Base-by-base conservation (phyloP, 164 flowering plant species). In the Nymphaea colorata region DNA sequence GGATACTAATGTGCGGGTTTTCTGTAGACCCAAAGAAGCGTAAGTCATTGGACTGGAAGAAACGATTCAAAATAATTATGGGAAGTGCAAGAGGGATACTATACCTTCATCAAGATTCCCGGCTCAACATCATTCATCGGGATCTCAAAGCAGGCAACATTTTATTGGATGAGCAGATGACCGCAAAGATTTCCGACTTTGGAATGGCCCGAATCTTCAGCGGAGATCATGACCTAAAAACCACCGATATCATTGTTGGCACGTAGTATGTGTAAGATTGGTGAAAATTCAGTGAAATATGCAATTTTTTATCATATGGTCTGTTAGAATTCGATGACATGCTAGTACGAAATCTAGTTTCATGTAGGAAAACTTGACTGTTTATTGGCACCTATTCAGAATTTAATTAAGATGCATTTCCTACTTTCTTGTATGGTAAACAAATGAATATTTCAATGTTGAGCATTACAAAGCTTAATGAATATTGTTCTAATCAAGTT, bases 131-230 rank as follows among this genome's bases (percentile, higher is more conserved):
- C 53, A 66, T 44, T 16, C 68, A 66, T 66, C 44, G 59, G 51
- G 59, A 66, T 43, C 47, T 66, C 61, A 66, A 66, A 44, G 61
- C 61, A 5, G 0, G 61, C 68, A 66, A 66, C 42, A 18, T 51
- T 4, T 66, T 66, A 66, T 15, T 66, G 12, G 68, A 66, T 66
- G 60, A 67, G 43, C 69, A 67, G 11, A 67, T 67, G 69, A 67
- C n/a, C 17, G 68, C 72, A 43, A 70, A 70, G 64, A 72, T 72
- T n/a, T 72, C 75, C 12, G 75, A 72, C 11, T 72, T 72, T 60
- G 75, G 36, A 25, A 25, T 25, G 36, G 75, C 75, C 44, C 68
- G 66, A 66, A 66, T 68, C 3, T 72, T 68, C 15, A 60, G 64
- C 1, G 75, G 65, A 61, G 66, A 67, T 16, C 64, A 51, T 6